Evolutionary conservation across 2,329 filamentous ascomycete genomes (phyloP), one percentile per base, ranked within the genome.

Genomic region (Sporothrix brunneoviolacea): DNA sequence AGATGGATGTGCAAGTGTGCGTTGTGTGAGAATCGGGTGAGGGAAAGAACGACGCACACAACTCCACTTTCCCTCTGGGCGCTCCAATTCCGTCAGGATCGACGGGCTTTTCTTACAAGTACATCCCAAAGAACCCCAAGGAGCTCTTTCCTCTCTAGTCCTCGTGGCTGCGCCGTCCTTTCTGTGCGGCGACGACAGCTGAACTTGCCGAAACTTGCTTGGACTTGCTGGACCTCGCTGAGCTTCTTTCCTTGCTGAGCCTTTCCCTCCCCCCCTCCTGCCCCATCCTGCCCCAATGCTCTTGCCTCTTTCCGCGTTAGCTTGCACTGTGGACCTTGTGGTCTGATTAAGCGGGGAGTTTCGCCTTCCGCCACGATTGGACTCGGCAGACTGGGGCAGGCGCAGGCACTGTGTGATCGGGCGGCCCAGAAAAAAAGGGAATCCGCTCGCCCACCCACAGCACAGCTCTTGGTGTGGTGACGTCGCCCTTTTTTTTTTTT

Each of bases 261-360:
- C n/a, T 32, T 42, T 8, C 33, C 24, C n/a, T 21, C 21, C 21
- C 15, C 37, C 21, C 32, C 37, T 37, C 32, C 24, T 28, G 6
- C 24, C 24, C 5, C 10, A 10, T 28, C 24, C 24, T 28, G 24
- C 24, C 5, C 6, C 24, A 28, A 28, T 10, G 24, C 24, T 28
- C 24, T 28, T 28, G 24, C 43, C 43, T 48, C 45, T 48, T 40
- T 33, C 33, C 10, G 15, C 22, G 19, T 9, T 41, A 33, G 27
- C 30, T 35, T 35, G 36, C 37, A 15, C 36, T 33, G 45, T 35
- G 45, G 45, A 28, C 19, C 16, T 30, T 19, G 27, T 47, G 44
- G 44, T 47, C 45, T 48, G 45, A 48, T 48, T 48, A 38, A 47
- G 44, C 44, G 24, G 44, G 28, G 41, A 22, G 13, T 3, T 8